A percentile compares a stretch with the other conserved stretches of the same genome.
phyloP scores from a whole-genome alignment of 2,329 filamentous ascomycete species.

The Pseudocercospora cruenta region DNA sequence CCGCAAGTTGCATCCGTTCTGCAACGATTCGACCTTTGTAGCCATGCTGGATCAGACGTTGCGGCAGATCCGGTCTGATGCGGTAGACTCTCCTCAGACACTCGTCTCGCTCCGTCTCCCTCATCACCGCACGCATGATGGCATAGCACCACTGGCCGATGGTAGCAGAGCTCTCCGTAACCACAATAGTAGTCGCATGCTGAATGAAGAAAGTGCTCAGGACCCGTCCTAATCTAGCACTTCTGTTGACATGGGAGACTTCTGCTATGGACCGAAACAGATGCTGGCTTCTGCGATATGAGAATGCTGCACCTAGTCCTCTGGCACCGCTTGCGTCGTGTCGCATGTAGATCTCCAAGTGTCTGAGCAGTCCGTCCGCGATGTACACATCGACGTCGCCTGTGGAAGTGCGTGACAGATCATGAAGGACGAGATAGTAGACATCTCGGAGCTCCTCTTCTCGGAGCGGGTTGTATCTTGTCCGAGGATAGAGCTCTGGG shows the following conservation, averaged over 20 bases:
- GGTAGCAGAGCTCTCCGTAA: conserved; percentile 16
- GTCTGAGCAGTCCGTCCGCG: conserved; percentile 6
- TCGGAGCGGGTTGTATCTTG: conserved; percentile 19
- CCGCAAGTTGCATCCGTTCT: conserved; percentile 11
- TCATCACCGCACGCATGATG: conserved; percentile 17
- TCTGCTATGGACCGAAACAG: conserved; percentile 20
- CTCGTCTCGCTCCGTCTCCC: conserved; percentile 14
- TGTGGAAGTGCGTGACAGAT: conserved; percentile 15
- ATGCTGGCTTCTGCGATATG: conserved; percentile 18
- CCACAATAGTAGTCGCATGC: conserved; percentile 16
- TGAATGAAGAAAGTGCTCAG: conserved; percentile 18
- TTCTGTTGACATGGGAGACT: conserved; percentile 17
- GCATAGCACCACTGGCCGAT: conserved; percentile 23
- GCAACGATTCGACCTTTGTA: conserved; percentile 17
- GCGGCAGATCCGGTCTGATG: conserved; percentile 16
- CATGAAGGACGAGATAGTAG: conserved; percentile 18
- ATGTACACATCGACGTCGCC: conserved; percentile 2
- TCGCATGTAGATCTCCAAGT: conserved; percentile 14
- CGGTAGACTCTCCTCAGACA: conserved; percentile 15
- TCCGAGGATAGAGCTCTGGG: conserved; percentile 19
- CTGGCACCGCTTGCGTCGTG: conserved; percentile 8
- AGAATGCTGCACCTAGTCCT: conserved; percentile 7
- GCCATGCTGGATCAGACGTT: conserved; percentile 14
- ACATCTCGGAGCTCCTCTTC: conserved; percentile 22
- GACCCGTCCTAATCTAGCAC: conserved; percentile 12